These are phyloP conservation scores for Kwoniella mangroviensis DNA, from an alignment of 768 basidiomycete genomes.

Conservation along the genomic window DNA sequence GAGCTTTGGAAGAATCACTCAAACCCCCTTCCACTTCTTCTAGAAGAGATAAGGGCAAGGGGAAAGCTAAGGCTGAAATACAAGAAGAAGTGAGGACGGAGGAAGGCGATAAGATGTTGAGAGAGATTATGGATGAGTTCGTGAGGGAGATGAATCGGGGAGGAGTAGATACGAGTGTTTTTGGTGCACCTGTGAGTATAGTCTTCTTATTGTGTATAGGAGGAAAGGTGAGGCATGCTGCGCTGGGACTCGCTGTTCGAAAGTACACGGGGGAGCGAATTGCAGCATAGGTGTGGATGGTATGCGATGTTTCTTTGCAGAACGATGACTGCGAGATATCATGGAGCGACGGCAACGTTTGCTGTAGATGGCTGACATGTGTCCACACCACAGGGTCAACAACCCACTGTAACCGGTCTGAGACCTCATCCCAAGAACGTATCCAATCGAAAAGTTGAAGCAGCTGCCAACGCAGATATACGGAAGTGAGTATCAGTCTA, in stretches of 20 bases:
- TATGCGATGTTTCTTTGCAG: too few species aligned
- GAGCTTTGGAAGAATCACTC: slow-evolving; percentile 36
- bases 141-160: slow-evolving; percentile 44
- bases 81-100: slow-evolving; percentile 31
- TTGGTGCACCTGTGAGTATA: slow-evolving; percentile 37
- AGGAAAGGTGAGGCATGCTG: too few species aligned
- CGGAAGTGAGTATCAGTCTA: slow-evolving; percentile 39
- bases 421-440: slow-evolving; percentile 53
- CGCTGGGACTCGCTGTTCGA: too few species aligned
- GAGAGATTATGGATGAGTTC: slow-evolving; percentile 54
- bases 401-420: slow-evolving; percentile 20
- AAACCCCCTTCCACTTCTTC: neutral
- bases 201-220: neutral
- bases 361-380: neutral
- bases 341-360: too few species aligned
- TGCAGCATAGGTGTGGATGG: too few species aligned
- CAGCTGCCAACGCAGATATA: slow-evolving; percentile 36
- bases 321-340: too few species aligned
- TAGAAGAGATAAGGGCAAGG: slow-evolving; percentile 33
- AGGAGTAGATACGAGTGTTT: slow-evolving; percentile 53
- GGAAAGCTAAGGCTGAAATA: slow-evolving; percentile 17
- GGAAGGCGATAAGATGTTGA: slow-evolving; percentile 51
- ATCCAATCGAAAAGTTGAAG: slow-evolving; percentile 44
- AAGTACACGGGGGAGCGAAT: too few species aligned
- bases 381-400: slow-evolving; percentile 11